Conservation (phyloP, 164 flowering plant genomes). For the Nymphaea colorata region DNA sequence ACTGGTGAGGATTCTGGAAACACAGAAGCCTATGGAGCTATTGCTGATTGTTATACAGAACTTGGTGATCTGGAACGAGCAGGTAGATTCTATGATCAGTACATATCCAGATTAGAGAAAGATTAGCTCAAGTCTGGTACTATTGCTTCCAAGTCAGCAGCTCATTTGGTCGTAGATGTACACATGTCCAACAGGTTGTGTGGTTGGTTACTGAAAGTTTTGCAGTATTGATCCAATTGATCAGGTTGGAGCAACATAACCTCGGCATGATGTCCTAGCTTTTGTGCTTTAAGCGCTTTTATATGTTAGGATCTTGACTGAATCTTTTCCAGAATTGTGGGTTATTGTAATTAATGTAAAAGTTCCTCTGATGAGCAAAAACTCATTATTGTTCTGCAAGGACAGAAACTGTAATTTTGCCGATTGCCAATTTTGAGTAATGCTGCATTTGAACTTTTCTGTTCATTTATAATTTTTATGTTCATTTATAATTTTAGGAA, state of each 20-base stretch:
- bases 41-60: constrained; percentile 95
- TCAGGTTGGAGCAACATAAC: neutral
- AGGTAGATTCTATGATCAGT: constrained; percentile 63
- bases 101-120: constrained; percentile 64
- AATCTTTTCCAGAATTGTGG: neutral
- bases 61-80: constrained; percentile 91
- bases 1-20: constrained; percentile 76
- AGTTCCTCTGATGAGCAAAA: neutral
- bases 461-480: too few species aligned
- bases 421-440: too few species aligned
- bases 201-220: neutral
- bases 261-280: too few species aligned
- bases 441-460: too few species aligned
- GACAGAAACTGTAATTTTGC: too few species aligned
- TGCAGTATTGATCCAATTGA: neutral
- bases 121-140: constrained; percentile 20
- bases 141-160: neutral
- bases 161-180: too few species aligned
- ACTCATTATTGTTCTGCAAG: too few species aligned
- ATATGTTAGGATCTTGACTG: neutral
- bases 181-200: neutral
- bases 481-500: too few species aligned
- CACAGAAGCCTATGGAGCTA: constrained; percentile 93
- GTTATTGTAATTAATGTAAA: neutral
- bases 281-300: neutral